Base-by-base conservation (phyloP, 1,284 basidiomycete genomes). In the Flammula alnicola region DNA sequence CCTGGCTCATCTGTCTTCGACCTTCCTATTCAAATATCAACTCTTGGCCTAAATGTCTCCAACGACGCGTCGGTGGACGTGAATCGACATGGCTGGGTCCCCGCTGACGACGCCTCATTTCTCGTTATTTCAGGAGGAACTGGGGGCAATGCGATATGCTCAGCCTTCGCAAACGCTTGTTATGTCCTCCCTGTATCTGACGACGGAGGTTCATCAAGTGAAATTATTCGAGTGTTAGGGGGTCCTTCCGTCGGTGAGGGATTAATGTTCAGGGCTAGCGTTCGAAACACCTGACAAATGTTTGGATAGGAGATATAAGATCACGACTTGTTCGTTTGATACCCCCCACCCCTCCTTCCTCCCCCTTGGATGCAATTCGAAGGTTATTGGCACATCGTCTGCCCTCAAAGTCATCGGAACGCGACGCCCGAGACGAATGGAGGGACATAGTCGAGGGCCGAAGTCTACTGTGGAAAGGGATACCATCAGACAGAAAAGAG, bases 401-500 rank as follows among this genome's bases (percentile, higher is more conserved):
- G 27, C 88, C 93, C 3, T 70, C 81, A 0, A 73, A 80, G 19
- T 81, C 76, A 12, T 72, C 82, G 0, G 89, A 94, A 58, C 78
- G 80, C 41, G 83, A 86, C 52, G 92, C 93, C n/a, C 83, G 92
- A 52, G 91, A 93, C 25, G 80, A 92, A 59, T 98, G 95, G 94
- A 77, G 90, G 56, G 86, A 93, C 54, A 93, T 98, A 52, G 89
- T 98, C 10, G 95, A 98, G 71, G 96, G 96, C 0, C 78, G 79
- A 22, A 95, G 92, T 62, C 56, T 62, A 1, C 76, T 98, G 3
- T 99, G 96, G 96, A 66, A 75, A 3, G 93, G 92, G 0, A 94
- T 99, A 39, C 93, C 95, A 0, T 83, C 83, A 31, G 96, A 98
- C 66, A 83, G 94, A 56, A 95, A 95, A 68, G 96, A 98, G 67